Evolutionary conservation across 495 filamentous ascomycete genomes (phyloP).

Genomic region (Aspergillus asperescens): DNA sequence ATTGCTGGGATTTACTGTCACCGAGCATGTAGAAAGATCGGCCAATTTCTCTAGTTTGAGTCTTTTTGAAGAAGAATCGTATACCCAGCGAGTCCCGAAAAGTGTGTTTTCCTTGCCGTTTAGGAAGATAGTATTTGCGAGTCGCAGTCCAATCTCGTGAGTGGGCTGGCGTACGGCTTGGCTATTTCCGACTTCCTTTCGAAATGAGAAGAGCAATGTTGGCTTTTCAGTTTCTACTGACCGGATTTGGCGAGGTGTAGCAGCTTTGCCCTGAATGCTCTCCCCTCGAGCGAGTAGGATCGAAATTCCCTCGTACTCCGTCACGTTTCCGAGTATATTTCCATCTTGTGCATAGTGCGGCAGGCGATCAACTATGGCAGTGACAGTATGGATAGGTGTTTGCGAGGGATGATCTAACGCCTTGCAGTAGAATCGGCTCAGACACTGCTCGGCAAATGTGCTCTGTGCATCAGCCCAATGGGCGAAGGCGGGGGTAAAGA

Average conservation of each 20-base stretch:
- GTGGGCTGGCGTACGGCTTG: neutral
- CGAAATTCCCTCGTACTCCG: conserved; percentile 33
- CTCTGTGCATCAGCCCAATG: conserved; percentile 33
- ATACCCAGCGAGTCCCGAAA: conserved; percentile 51
- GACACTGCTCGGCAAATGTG: conserved; percentile 29
- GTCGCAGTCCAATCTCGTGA: conserved; percentile 49
- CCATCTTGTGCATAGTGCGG: conserved; percentile 16
- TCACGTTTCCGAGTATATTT: neutral
- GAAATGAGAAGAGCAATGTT: conserved; percentile 29
- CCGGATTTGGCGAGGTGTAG: conserved; percentile 29
- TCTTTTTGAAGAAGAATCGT: conserved; percentile 18
- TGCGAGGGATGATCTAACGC: neutral
- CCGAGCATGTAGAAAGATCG: conserved; percentile 31
- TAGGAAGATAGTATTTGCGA: conserved; percentile 73
- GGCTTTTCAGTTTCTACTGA: conserved; percentile 31
- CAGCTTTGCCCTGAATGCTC: conserved; percentile 30
- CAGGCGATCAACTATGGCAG: conserved; percentile 37
- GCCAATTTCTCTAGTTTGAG: conserved; percentile 22
- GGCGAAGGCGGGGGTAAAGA: conserved; percentile 39
- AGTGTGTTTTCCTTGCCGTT: conserved; percentile 63
- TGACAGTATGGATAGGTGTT: conserved; percentile 23
- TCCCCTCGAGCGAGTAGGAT: conserved; percentile 25
- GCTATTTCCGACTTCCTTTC: neutral
- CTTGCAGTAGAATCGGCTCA: conserved; percentile 24
- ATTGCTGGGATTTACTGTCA: conserved; percentile 18